Evolutionary conservation across 2,329 filamentous ascomycete species (phyloP).

Genomic region (Apiospora phragmitis): DNA sequence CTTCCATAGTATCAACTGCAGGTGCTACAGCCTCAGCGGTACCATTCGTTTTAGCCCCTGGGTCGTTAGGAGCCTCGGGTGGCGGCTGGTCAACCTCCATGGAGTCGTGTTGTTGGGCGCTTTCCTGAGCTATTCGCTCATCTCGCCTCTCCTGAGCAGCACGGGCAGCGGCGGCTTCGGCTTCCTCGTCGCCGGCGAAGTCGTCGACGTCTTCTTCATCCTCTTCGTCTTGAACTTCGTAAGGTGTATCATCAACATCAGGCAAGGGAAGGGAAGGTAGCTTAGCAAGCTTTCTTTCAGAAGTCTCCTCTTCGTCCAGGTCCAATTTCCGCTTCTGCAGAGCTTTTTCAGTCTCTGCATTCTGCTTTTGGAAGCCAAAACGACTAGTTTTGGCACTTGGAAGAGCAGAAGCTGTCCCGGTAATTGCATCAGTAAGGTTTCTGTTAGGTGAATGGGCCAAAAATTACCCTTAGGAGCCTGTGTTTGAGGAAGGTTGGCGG

Average conservation of each 20-base stretch:
- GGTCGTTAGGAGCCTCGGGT: conserved; percentile 17
- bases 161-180: conserved; percentile 80
- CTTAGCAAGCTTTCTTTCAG: conserved; percentile 85
- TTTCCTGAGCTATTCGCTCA: conserved; percentile 57
- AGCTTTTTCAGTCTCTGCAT: conserved; percentile 64
- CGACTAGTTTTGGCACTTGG: conserved; percentile 74
- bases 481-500: conserved; percentile 33
- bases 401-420: conserved; percentile 48
- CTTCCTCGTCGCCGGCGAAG: conserved; percentile 83
- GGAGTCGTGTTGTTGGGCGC: conserved; percentile 47
- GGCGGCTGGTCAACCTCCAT: conserved; percentile 37
- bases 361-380: conserved; percentile 77
- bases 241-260: conserved; percentile 59
- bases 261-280: conserved; percentile 76
- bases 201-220: conserved; percentile 73
- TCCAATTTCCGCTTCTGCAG: conserved; percentile 74
- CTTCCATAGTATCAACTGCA: conserved; percentile 52
- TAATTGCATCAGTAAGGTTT: conserved; percentile 24
- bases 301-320: conserved; percentile 85
- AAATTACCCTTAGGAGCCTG: conserved; percentile 37
- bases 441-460: neutral
- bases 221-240: conserved; percentile 61
- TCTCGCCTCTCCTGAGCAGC: conserved; percentile 84
- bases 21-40: conserved; percentile 17
- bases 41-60: conserved; percentile 25